Base-by-base conservation (phyloP, 2,329 filamentous ascomycete genomes). In the Lojkania enalia region DNA sequence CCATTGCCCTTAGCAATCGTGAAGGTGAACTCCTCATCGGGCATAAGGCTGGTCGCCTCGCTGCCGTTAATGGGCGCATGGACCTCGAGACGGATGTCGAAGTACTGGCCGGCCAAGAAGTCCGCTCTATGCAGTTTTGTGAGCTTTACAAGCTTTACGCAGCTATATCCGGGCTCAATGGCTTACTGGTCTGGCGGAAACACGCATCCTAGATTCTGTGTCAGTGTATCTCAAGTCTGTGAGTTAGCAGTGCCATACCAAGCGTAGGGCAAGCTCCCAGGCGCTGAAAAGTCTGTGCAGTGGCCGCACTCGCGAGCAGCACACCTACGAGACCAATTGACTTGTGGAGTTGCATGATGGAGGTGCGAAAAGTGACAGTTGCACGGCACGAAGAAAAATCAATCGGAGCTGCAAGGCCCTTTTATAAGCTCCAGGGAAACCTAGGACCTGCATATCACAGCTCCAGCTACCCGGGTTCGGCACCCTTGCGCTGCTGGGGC, bases 41-140 rank as follows among this genome's bases (percentile, higher is more conserved):
- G 84, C 47, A 82, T 82, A 45, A 80, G 71, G 55, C 83, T 81
- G 49, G 83, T 87, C n/a, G 84, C 84, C 70, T 94, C 87, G 27
- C 86, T 87, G 54, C 89, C 88, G 69, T 94, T 94, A 63, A 85
- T 77, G 4, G 88, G 88, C 7, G 87, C 87, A 64, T 92, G 88
- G 20, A 94, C 82, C 68, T 94, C 88, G 48, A 92, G 80, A 48
- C 88, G 85, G 51, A 95, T 84, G 65, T 94, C 89, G 62, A 94
- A 94, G 67, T 82, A 85, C 72, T 94, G 88, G 11, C 88, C 88
- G 4, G 88, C 84, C 1, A 95, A 79, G 72, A 94, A 94, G 61
- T 94, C 88, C 52, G 86, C 84, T 73, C 77, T 80, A 48, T 14
- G 37, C 18, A 15, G 23, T n/a, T n/a, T n/a, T n/a, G n/a, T n/a